Evolutionary conservation across 371 early-diverging fungal genomes (phyloP).

Genomic region (Saksenaea vasiformis): DNA sequence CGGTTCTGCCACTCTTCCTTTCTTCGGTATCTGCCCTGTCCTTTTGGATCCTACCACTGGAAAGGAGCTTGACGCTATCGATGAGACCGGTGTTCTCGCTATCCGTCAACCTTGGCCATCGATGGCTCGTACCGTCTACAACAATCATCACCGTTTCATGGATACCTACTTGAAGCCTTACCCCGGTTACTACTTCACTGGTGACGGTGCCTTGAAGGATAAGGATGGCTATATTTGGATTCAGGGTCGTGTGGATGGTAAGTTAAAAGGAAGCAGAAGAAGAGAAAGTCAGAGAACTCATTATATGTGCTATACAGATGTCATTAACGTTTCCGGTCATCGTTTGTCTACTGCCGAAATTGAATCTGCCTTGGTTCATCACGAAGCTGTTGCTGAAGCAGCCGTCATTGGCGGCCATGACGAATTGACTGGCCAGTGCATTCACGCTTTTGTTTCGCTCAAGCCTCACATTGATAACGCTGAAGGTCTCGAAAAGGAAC

Average conservation of each 20-base stretch:
- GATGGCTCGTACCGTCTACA: constrained; percentile 90
- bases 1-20: constrained; percentile 95
- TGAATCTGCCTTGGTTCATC: constrained; percentile 81
- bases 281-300: background rate
- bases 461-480: constrained; percentile 53
- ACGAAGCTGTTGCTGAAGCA: constrained; percentile 86
- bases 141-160: constrained; percentile 86
- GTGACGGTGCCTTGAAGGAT: constrained; percentile 89
- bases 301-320: constrained; percentile 49
- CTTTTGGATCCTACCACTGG: constrained; percentile 86
- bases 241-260: constrained; percentile 88
- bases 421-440: constrained; percentile 90
- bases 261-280: background rate
- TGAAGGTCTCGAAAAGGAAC: constrained; percentile 57
- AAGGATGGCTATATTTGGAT: constrained; percentile 94
- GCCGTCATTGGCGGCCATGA: constrained; percentile 94
- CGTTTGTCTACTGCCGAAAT: constrained; percentile 96
- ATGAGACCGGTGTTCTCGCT: constrained; percentile 88
- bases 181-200: constrained; percentile 86
- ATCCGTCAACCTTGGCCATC: constrained; percentile 92
- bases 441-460: constrained; percentile 75
- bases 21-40: constrained; percentile 93
- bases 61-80: constrained; percentile 67
- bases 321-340: constrained; percentile 98
- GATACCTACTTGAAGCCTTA: constrained; percentile 90